Evolutionary conservation across 371 early-diverging fungal species (phyloP).

Genomic region (Dinochytrium kinnereticum): DNA sequence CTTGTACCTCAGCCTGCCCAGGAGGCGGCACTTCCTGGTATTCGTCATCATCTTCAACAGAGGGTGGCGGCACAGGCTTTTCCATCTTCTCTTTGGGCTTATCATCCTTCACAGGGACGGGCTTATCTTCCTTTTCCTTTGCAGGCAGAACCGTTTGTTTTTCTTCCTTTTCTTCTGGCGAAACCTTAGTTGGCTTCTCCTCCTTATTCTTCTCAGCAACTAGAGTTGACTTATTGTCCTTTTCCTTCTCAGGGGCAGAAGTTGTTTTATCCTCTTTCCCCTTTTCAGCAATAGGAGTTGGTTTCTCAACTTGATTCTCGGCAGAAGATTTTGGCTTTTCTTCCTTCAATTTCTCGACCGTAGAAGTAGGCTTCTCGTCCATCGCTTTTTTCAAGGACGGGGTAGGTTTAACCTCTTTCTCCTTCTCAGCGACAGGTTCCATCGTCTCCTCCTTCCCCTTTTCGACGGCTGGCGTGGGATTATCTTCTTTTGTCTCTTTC

Average conservation of each 20-base stretch:
- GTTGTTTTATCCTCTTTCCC: background rate
- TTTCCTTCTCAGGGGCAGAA: background rate
- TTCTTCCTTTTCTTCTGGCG: background rate
- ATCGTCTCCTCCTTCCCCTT: background rate
- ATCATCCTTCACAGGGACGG: background rate
- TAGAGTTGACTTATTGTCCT: background rate
- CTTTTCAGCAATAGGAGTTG: background rate
- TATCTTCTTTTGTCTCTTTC: no score
- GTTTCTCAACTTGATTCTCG: background rate
- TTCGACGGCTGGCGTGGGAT: no score
- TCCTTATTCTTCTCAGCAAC: background rate
- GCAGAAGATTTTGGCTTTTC: background rate
- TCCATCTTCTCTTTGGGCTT: slow-evolving; percentile 7
- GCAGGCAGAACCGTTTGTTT: background rate
- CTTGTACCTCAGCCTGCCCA: background rate
- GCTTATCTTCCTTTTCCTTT: background rate
- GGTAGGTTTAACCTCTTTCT: no score
- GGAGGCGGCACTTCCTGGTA: background rate
- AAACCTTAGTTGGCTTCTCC: background rate
- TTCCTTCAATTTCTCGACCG: background rate
- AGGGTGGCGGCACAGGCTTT: background rate
- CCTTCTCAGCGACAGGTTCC: background rate
- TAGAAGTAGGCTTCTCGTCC: background rate
- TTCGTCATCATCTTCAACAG: background rate
- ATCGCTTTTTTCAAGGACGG: no score